Evolutionary conservation across 768 basidiomycete genomes (phyloP).

Genomic region (Tulasnella sp.): DNA sequence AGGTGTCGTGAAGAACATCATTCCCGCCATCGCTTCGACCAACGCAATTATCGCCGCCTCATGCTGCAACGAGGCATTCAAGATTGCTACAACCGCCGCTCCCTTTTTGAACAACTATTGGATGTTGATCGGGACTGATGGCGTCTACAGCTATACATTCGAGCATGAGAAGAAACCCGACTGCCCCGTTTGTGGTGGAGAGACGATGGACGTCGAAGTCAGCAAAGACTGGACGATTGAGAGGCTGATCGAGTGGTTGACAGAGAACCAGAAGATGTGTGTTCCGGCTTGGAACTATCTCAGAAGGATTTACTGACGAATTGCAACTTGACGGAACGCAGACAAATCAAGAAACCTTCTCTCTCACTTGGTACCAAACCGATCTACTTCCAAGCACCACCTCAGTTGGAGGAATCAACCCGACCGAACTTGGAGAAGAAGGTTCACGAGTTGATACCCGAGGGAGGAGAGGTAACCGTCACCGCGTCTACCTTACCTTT

Average conservation of each 20-base stretch:
- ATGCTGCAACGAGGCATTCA: slow-evolving; percentile 99
- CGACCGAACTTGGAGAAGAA: slow-evolving; percentile 87
- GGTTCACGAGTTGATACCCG: slow-evolving; percentile 71
- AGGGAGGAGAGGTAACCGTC: slow-evolving; percentile 77
- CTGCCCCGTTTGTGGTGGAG: slow-evolving; percentile 96
- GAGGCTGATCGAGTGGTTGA: slow-evolving; percentile 78
- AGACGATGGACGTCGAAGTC: slow-evolving; percentile 70
- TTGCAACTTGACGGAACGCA: slow-evolving; percentile 37
- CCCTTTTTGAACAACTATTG: slow-evolving; percentile 97
- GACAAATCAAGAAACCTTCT: slow-evolving; percentile 97
- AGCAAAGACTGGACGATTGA: slow-evolving; percentile 75
- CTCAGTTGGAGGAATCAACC: slow-evolving; percentile 82
- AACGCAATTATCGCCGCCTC: slow-evolving; percentile 98
- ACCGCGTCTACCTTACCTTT: slow-evolving; percentile 90
- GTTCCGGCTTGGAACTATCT: slow-evolving; percentile 36
- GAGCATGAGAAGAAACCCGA: slow-evolving; percentile 88
- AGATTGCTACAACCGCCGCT: slow-evolving; percentile 92
- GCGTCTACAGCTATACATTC: slow-evolving; percentile 96
- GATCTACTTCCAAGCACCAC: slow-evolving; percentile 91
- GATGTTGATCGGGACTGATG: slow-evolving; percentile 96
- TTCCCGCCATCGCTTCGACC: slow-evolving; percentile 96
- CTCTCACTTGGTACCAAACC: slow-evolving; percentile 70
- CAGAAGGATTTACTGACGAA: background rate
- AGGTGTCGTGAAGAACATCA: slow-evolving; percentile 99
- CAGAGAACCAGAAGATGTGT: slow-evolving; percentile 87